Base-by-base conservation (phyloP, 2,329 filamentous ascomycete species). In the Pyrenophora tritici-repentis region DNA sequence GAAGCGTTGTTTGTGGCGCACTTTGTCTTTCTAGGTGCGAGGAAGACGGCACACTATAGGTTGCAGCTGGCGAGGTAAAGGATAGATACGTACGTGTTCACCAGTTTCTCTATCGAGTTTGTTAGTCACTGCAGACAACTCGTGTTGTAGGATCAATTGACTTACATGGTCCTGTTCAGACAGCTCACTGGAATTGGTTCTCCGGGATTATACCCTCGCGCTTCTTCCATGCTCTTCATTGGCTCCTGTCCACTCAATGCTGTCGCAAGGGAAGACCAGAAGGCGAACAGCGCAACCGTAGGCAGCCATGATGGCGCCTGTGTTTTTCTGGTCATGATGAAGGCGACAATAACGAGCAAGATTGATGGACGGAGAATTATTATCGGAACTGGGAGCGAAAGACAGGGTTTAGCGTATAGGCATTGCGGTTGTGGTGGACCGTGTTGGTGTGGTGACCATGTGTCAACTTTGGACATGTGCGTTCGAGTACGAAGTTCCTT, bases 21-120 rank as follows among this genome's bases (percentile, higher is more conserved):
- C 22, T 36, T 18, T 22, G 7, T 34, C 22, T 24, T 29, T 29
- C 13, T 29, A 10, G 2, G 10, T 4, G 26, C 26, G 5, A 29
- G 5, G 26, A 12, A 12, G 26, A 12, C 9, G 26, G 9, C 26
- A 13, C 8, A 3, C 26, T 3, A 13, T 12, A 5, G 26, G 26
- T 9, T 29, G 26, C 26, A 9, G 17, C 13, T 4, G 4, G 7
- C 14, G 35, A 26, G 14, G 40, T n/a, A 16, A 8, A n/a, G 18
- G 20, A 13, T 17, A 8, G 12, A 36, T 36, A 60, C 76, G 54
- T 75, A 80, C 78, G 73, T 96, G 91, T 75, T 96, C 91, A 72
- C 91, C 91, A 7, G 89, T 94, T 65, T 95, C 90, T 66, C 90
- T 94, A 70, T 37, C 3, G 16, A 18, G n/a, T 6, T 18, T 18